Base-by-base conservation (phyloP, 768 basidiomycete genomes). In the Tephrocybe sp. region DNA sequence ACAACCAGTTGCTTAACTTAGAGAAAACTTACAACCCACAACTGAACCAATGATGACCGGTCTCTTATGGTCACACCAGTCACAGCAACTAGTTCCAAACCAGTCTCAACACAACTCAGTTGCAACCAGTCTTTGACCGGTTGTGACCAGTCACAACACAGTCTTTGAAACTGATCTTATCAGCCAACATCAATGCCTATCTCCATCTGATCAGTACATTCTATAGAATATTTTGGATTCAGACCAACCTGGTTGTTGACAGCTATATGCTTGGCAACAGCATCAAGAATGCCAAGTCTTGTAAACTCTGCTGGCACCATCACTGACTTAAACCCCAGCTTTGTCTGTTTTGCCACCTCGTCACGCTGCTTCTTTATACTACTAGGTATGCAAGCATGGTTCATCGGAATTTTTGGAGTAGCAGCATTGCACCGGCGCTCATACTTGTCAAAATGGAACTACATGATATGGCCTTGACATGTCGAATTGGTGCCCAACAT, bases 201-300 rank as follows among this genome's bases (percentile, higher is more conserved):
- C n/a, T 5, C 3, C 17, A 39, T 15, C 26, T 49, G 39, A 32
- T 40, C 48, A 28, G 26, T 37, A 7, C 15, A 39, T 39, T 9
- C 37, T 20, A 17, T 4, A 8, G n/a, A 7, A 30, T 30, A 9
- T 33, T 26, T 17, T 9, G 10, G 18, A 18, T 32, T 17, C 2
- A 9, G 15, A 39, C 28, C 20, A n/a, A 40, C 48, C 48, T 49
- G 48, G 25, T 49, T 40, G 33, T 50, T 30, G 24, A 37, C 32
- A 5, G 40, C 40, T 14, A 50, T 33, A 24, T 41, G 41, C n/a
- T 41, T 32, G 3, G 25, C 37, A 20, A 49, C 26, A 17, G 25
- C 24, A 4, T 49, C 38, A 3, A 39, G 1, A 8, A 49, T 38
- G 17, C 23, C 38, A 28, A 38, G 24, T 39, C 38, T 30, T 10